Percentiles rank a stretch among this genome's conserved stretches.
Evolutionary conservation across 148 eudicot genomes (phyloP).

Genomic region (Cornus florida): DNA sequence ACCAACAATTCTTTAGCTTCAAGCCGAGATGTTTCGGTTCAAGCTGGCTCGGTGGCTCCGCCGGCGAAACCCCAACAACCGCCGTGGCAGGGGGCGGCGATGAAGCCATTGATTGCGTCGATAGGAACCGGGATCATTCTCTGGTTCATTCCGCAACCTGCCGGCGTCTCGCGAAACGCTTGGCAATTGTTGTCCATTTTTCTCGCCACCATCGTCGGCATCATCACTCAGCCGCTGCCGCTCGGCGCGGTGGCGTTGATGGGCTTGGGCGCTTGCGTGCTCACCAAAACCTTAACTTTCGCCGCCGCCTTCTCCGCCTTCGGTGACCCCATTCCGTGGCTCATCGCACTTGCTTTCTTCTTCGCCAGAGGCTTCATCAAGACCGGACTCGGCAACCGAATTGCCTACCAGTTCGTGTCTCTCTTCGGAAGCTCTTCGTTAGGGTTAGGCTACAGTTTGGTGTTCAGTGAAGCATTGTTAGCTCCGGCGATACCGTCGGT

Average conservation of each 20-base stretch:
- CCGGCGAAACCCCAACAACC: slow-evolving; percentile 23
- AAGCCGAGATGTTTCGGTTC: background rate
- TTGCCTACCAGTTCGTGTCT: slow-evolving; percentile 74
- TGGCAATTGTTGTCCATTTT: slow-evolving; percentile 88
- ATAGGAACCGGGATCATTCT: slow-evolving; percentile 66
- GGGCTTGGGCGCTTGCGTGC: slow-evolving; percentile 78
- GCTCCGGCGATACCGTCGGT: slow-evolving; percentile 97
- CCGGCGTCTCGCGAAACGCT: slow-evolving; percentile 62
- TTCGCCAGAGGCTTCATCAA: slow-evolving; percentile 93
- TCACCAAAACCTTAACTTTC: slow-evolving; percentile 82
- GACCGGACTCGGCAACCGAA: slow-evolving; percentile 81
- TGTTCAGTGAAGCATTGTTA: slow-evolving; percentile 78
- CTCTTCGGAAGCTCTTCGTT: slow-evolving; percentile 68
- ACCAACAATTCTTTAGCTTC: slow-evolving; percentile 5
- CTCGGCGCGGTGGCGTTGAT: slow-evolving; percentile 86
- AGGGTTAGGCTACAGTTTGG: slow-evolving; percentile 84
- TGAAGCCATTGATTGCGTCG: slow-evolving; percentile 62
- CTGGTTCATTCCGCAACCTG: slow-evolving; percentile 77
- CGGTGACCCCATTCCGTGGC: slow-evolving; percentile 91
- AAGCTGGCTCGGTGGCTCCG: slow-evolving; percentile 27
- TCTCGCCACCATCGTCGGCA: slow-evolving; percentile 80
- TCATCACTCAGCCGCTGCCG: slow-evolving; percentile 88
- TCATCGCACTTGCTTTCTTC: slow-evolving; percentile 90
- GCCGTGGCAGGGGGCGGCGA: slow-evolving; percentile 71
- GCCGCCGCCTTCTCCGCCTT: slow-evolving; percentile 94